A percentile compares a stretch with the other conserved stretches of the same genome.
phyloP scores from a whole-genome alignment of 2,329 filamentous ascomycete genomes.

The Aspergillus quadrilineatus region DNA sequence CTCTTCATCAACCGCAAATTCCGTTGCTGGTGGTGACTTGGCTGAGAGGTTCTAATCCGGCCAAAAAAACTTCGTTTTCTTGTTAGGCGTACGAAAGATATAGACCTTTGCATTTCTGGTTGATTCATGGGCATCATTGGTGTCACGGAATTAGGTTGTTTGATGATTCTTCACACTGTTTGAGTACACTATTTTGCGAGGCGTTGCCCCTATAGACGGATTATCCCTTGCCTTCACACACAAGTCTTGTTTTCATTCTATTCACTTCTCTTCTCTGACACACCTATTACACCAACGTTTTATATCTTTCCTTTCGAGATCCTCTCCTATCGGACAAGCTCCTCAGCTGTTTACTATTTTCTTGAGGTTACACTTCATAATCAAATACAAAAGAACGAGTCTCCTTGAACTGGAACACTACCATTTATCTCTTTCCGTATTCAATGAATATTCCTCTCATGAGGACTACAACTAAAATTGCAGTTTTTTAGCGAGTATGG shows the following conservation, averaged over 20 bases:
- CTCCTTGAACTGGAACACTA: not conserved
- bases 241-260: conserved; percentile 18
- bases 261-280: conserved; percentile 15
- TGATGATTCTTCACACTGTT: conserved; percentile 14
- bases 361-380: conserved; percentile 5
- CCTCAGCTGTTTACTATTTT: conserved; percentile 16
- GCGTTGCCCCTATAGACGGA: conserved; percentile 28
- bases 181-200: conserved; percentile 24
- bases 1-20: conserved; percentile 74
- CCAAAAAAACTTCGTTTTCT: conserved; percentile 21
- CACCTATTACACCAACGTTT: conserved; percentile 19
- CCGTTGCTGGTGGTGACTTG: conserved; percentile 70
- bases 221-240: conserved; percentile 18
- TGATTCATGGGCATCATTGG: conserved; percentile 38
- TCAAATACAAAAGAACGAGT: not conserved
- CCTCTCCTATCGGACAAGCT: conserved; percentile 18
- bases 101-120: conserved; percentile 42
- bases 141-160: conserved; percentile 29
- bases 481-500: not conserved
- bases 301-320: conserved; percentile 6
- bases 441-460: too few species aligned
- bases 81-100: conserved; percentile 41
- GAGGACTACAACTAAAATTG: too few species aligned
- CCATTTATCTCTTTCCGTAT: not conserved
- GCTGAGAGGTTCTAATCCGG: conserved; percentile 53